Evolutionary conservation across 345 rosid species (phyloP).

Genomic region (Carallia pectinifolia): DNA sequence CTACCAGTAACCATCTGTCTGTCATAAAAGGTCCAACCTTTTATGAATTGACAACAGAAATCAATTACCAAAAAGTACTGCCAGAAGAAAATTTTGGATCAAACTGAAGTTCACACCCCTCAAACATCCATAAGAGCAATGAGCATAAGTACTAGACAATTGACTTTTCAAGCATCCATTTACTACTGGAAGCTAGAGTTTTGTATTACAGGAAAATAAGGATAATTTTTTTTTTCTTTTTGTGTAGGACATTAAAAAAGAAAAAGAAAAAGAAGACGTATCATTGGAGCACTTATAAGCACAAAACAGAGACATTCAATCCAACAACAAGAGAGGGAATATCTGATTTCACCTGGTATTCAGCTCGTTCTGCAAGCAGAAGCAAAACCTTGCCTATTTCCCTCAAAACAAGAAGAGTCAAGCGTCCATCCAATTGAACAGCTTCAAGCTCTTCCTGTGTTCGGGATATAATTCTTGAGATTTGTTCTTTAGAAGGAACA

Average conservation of each 20-base stretch:
- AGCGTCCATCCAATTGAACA: constrained; percentile 79
- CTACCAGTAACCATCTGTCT: not conserved
- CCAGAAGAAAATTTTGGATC: not conserved
- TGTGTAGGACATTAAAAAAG: not conserved
- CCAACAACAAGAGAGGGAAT: not conserved
- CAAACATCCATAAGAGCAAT: not conserved
- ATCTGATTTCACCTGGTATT: constrained; percentile 68
- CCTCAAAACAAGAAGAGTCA: constrained; percentile 88
- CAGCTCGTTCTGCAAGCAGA: constrained; percentile 80
- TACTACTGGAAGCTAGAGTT: not conserved
- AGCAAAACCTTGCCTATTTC: constrained; percentile 83
- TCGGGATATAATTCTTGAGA: constrained; percentile 72
- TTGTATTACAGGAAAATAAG: not conserved
- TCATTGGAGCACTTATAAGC: not conserved
- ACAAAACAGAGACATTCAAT: constrained; percentile 6
- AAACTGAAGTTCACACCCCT: not conserved
- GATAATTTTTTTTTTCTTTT: not conserved
- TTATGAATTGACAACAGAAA: not conserved
- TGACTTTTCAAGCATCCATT: not conserved
- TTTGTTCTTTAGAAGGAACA: constrained; percentile 87
- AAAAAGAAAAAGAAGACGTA: no score
- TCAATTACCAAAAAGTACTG: constrained; percentile 1
- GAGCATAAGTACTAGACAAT: not conserved
- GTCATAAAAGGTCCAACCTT: not conserved
- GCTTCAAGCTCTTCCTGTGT: constrained; percentile 94